Evolutionary conservation across 2,329 filamentous ascomycete species (phyloP), one percentile per base, ranked within the genome.

Genomic region (Cercospora nicotianae): DNA sequence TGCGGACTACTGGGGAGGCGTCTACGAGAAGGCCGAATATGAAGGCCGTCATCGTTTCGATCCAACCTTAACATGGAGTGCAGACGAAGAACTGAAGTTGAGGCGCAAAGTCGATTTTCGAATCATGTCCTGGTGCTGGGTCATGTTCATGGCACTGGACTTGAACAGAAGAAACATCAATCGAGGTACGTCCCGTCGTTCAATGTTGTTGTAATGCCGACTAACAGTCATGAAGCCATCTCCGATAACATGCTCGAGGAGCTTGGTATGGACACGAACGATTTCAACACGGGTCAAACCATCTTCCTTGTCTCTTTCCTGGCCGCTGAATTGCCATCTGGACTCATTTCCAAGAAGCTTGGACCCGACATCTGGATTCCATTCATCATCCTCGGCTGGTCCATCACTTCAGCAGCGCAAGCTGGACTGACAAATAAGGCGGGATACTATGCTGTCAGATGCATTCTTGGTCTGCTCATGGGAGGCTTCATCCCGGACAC

Each of bases 21-120:
- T 87, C 4, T 88, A 88, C 68, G 85, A 88, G 69, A 82, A 83
- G 6, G 84, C 85, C 1, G 69, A 79, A 77, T 81, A 87, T 72
- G 83, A 85, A 74, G 82, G 83, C 12, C 76, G 80, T 42, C 82
- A 84, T 73, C 80, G 81, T 10, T 85, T 82, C 78, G 83, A 85
- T 65, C 82, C 80, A 0, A 76, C 80, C 0, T 79, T 81, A 57
- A 79, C 81, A 53, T 84, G 82, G 82, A 77, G 76, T 0, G 75
- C 80, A 30, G 71, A 76, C n/a, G 81, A 83, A 69, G 81, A 84
- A 72, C 80, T 79, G 67, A 76, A 73, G 16, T 66, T 83, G 18
- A 66, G 64, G 18, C 64, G 72, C 5, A 72, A 72, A 66, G 68
- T 68, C 3, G 75, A 77, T 66, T 63, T 53, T 1, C 70, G 70